Evolutionary conservation across 768 basidiomycete species (phyloP), one percentile per base, ranked within the genome.

Genomic region (Tephrocybe rancida): DNA sequence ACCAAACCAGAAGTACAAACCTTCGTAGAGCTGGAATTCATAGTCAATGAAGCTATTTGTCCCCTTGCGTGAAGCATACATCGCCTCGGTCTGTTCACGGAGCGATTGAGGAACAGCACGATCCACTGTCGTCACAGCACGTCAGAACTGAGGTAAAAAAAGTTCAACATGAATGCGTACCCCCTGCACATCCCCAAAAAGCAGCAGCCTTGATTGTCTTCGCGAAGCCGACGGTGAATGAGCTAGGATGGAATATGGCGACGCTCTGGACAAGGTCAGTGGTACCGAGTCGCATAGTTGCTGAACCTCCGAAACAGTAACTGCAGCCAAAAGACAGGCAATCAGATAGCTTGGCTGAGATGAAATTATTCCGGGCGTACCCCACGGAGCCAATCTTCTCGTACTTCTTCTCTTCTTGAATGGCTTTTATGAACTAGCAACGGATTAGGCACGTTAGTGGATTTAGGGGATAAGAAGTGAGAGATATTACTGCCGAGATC

Each of bases 381-480:
- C 74, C 74, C 3, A 74, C 67, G 14, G 66, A 68, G 13, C 76
- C 74, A 25, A 76, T 30, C 50, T 73, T 73, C 39, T 68, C 68
- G 52, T 76, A 77, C 34, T 66, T 59, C 59, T 70, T 74, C 54
- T 72, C 69, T 26, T 63, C 64, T 51, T 69, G 66, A 26, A 77
- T 47, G 13, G 63, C 55, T 21, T 61, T 44, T 19, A 75, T 62
- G 56, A 75, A 73, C 74, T 76, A 26, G 22, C 47, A 5, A 54
- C n/a, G n/a, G n/a, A n/a, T n/a, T n/a, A n/a, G n/a, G n/a, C n/a
- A 56, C 41, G 30, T 30, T 39, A 10, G 10, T 5, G 5, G 11
- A 44, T 19, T 11, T 35, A 18, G 14, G 24, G 32, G 13, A 10
- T 18, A 11, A 37, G n/a, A 11, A 47, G 4, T 21, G 14, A 26